A percentile compares a stretch with the other conserved stretches of the same genome.
phyloP scores from a whole-genome alignment of 768 basidiomycete species.

The Kwoniella europaea region DNA sequence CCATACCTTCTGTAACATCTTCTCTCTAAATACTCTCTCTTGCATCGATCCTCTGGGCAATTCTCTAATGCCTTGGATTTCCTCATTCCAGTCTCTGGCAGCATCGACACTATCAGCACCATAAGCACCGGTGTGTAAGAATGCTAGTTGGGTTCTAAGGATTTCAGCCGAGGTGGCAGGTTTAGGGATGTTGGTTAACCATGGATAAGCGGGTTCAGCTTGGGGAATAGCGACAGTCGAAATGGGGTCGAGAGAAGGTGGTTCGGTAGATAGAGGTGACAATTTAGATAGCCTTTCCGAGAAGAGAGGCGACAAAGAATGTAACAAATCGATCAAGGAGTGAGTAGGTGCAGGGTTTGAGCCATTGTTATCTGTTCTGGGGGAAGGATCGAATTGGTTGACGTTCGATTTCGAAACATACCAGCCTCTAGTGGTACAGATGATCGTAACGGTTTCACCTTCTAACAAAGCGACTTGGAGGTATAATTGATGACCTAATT shows the following conservation, averaged over 20 bases:
- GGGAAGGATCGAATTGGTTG: conserved; percentile 59
- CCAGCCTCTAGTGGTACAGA: conserved; percentile 60
- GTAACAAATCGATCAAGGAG: conserved; percentile 60
- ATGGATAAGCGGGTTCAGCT: conserved; percentile 59
- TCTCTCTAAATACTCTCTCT: conserved; percentile 59
- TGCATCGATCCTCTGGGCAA: conserved; percentile 55
- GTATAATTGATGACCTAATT: conserved; percentile 61
- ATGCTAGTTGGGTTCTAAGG: conserved; percentile 60
- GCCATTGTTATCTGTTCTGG: conserved; percentile 47
- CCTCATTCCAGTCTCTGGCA: conserved; percentile 62
- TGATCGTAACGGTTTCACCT: conserved; percentile 59
- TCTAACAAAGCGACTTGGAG: conserved; percentile 60
- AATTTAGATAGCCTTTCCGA: conserved; percentile 46
- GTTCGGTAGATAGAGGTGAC: conserved; percentile 38
- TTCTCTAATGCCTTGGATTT: conserved; percentile 60
- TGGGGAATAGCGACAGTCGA: conserved; percentile 59
- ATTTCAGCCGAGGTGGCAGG: conserved; percentile 55
- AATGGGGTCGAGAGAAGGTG: conserved; percentile 51
- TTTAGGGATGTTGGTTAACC: conserved; percentile 55
- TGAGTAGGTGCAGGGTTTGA: conserved; percentile 42
- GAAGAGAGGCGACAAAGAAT: conserved; percentile 59
- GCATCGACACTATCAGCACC: conserved; percentile 58
- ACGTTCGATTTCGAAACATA: conserved; percentile 58
- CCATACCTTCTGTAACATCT: conserved; percentile 58
- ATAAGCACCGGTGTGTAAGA: conserved; percentile 59